Evolutionary conservation across 2,329 filamentous ascomycete genomes (phyloP).

Genomic region (Paecilomyces fulvus): DNA sequence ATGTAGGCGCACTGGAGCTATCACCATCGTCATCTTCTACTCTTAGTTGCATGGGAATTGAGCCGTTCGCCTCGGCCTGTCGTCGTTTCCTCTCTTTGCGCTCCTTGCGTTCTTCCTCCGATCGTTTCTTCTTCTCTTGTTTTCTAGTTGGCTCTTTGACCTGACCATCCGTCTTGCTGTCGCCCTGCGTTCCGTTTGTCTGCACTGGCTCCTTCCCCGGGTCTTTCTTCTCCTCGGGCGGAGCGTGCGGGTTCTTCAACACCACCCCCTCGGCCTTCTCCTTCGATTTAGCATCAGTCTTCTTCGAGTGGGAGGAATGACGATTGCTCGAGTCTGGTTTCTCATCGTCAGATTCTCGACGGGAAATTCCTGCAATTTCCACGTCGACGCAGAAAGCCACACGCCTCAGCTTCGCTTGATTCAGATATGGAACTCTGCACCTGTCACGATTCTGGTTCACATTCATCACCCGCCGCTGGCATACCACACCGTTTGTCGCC

Average conservation of each 20-base stretch:
- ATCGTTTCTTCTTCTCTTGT: slow-evolving; percentile 93
- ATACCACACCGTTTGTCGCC: slow-evolving; percentile 58
- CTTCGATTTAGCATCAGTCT: slow-evolving; percentile 50
- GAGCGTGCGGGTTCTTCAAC: slow-evolving; percentile 56
- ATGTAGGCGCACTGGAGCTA: slow-evolving; percentile 30
- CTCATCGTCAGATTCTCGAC: slow-evolving; percentile 58
- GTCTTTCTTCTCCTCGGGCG: slow-evolving; percentile 49
- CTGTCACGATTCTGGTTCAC: slow-evolving; percentile 71
- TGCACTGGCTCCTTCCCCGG: slow-evolving; percentile 13
- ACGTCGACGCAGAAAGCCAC: slow-evolving; percentile 97
- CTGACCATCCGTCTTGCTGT: slow-evolving; percentile 19
- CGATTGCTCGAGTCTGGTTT: slow-evolving; percentile 25
- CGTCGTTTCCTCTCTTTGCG: slow-evolving; percentile 81
- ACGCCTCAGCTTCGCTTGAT: slow-evolving; percentile 69
- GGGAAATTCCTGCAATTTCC: slow-evolving; percentile 83
- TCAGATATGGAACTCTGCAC: slow-evolving; percentile 69
- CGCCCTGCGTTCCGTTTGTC: slow-evolving; percentile 14
- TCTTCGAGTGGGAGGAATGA: slow-evolving; percentile 19
- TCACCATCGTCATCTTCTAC: slow-evolving; percentile 57
- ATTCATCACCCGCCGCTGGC: slow-evolving; percentile 75
- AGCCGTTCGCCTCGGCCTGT: slow-evolving; percentile 79
- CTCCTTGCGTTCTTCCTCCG: slow-evolving; percentile 85
- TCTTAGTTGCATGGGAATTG: slow-evolving; percentile 73
- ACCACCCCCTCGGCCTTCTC: slow-evolving; percentile 66
- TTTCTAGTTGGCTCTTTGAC: slow-evolving; percentile 54